phyloP scores from a whole-genome alignment of 441 rosid species.

The Geranium incanum region DNA sequence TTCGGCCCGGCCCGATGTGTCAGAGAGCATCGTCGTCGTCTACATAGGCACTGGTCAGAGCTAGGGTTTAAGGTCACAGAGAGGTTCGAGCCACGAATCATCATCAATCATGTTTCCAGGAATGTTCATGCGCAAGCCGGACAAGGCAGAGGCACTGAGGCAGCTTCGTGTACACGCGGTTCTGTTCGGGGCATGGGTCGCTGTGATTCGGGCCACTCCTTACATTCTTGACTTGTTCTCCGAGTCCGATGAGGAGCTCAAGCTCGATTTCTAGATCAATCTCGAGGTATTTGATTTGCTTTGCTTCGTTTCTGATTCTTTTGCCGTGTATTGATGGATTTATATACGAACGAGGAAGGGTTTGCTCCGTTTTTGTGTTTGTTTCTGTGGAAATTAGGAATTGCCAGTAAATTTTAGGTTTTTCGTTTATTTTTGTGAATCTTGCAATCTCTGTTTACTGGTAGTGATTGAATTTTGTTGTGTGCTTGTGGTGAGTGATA shows the following conservation, averaged over 20 bases:
- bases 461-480: not conserved
- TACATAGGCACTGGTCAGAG: not conserved
- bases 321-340: not conserved
- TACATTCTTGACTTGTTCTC: conserved; percentile 62
- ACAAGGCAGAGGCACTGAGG: conserved; percentile 75
- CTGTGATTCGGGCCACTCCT: conserved; percentile 58
- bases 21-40: not conserved
- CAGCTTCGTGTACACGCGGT: conserved; percentile 59
- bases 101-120: conserved; percentile 65
- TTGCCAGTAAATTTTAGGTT: not conserved
- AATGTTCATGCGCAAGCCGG: conserved; percentile 78
- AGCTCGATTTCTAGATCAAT: conserved; percentile 52
- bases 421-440: not conserved
- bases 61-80: conserved; percentile 2
- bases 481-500: not conserved
- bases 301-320: not conserved
- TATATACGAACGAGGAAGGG: not conserved
- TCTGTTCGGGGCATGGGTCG: conserved; percentile 66
- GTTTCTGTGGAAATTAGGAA: not conserved
- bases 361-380: not conserved
- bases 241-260: conserved; percentile 65
- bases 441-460: not conserved
- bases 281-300: conserved; percentile 7
- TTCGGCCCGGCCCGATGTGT: no score
- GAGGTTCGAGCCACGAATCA: not conserved